Base-by-base conservation (phyloP, 352 stramenopile genomes). In the Phytophthora syringae region DNA sequence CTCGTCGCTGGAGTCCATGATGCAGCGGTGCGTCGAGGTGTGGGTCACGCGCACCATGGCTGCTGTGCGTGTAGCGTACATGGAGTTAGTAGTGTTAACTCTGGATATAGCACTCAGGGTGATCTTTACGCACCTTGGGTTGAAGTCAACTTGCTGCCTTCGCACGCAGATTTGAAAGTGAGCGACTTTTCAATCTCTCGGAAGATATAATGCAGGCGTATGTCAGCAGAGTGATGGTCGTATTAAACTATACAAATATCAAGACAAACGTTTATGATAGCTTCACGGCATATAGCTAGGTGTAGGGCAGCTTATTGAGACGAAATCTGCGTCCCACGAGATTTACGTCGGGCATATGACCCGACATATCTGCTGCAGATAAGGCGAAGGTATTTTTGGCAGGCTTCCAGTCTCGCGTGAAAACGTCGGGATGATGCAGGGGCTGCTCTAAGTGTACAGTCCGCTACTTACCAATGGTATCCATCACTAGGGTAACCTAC, bases 371-470 rank as follows among this genome's bases (percentile, higher is more conserved):
- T n/a, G n/a, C n/a, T n/a, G n/a, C n/a, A n/a, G n/a, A n/a, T n/a
- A n/a, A n/a, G n/a, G n/a, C n/a, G n/a, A n/a, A n/a, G n/a, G n/a
- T n/a, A n/a, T n/a, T n/a, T n/a, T n/a, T n/a, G n/a, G n/a, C n/a
- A n/a, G n/a, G n/a, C n/a, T n/a, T n/a, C n/a, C n/a, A 25, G 61
- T 80, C 1, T 64, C 64, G 5, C 45, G 42, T 2, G 61, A 71
- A 20, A 76, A 50, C 30, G 18, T 78, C 3, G 52, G 21, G 16
- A 21, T 77, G 25, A 42, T 80, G 25, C 73, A 67, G 52, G 39
- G 30, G 1, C 64, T 76, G 42, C 39, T 77, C 24, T 27, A 44
- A 47, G 24, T 37, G 6, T 73, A 62, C 18, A 47, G 61, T 5
- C 57, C 36, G 18, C 28, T 78, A 24, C n/a, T n/a, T n/a, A 64